phyloP scores from a whole-genome alignment of 169 alveolate genomes.

The Eimeria brunetti region DNA sequence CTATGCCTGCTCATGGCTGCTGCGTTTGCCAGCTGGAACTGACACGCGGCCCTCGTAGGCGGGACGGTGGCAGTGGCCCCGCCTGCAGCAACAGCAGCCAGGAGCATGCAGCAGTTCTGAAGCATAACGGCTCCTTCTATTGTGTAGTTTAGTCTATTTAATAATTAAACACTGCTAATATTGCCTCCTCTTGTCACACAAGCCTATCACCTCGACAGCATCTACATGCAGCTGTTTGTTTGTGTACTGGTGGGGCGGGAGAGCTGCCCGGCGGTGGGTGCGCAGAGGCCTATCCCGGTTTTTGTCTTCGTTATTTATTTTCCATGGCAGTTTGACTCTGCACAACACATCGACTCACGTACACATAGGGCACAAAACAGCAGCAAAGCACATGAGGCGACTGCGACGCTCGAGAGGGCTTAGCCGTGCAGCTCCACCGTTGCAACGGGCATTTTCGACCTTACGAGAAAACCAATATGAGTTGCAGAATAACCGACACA shows the following conservation, averaged over 20 bases:
- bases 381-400: background rate
- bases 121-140: background rate
- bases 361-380: background rate
- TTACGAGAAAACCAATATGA: background rate
- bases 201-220: background rate
- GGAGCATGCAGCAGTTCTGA: constrained; percentile 40
- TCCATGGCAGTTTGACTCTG: background rate
- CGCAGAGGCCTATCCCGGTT: constrained; percentile 3
- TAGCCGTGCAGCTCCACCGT: background rate
- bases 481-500: background rate
- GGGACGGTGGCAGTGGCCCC: constrained; percentile 79
- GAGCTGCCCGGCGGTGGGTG: constrained; percentile 12
- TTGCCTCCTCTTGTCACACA: background rate
- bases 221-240: background rate
- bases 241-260: constrained; percentile 6
- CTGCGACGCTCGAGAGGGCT: background rate
- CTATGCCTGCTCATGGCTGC: constrained; percentile 20
- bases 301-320: background rate
- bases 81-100: constrained; percentile 58
- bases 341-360: background rate
- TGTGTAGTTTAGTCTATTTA: background rate
- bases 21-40: constrained; percentile 23
- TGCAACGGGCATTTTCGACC: background rate
- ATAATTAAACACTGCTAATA: background rate
- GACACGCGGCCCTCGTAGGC: constrained; percentile 73